Conservation (phyloP, 2,329 filamentous ascomycete genomes). For the Chrysosporium keratinophilum region DNA sequence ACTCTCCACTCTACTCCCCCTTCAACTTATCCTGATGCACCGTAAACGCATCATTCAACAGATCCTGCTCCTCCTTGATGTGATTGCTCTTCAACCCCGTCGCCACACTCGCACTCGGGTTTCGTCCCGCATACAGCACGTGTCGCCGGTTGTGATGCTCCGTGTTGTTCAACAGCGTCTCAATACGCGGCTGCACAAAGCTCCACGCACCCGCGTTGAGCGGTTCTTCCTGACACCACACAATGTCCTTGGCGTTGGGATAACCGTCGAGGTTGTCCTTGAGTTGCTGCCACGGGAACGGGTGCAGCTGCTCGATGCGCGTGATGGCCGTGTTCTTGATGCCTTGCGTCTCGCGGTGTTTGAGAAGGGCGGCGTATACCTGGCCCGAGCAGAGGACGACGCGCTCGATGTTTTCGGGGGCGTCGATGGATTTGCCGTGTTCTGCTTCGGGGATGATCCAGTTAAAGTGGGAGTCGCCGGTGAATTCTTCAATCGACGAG, state of each 20-base stretch:
- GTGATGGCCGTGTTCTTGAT: constrained; percentile 89
- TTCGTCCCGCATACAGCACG: constrained; percentile 92
- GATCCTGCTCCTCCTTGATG: constrained; percentile 81
- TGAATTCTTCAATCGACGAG: constrained; percentile 83
- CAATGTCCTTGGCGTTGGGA: constrained; percentile 93
- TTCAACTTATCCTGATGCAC: constrained; percentile 57
- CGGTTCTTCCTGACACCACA: constrained; percentile 96
- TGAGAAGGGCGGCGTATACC: constrained; percentile 80
- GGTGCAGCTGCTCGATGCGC: constrained; percentile 93
- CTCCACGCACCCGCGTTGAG: constrained; percentile 95
- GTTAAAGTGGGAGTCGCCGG: constrained; percentile 81
- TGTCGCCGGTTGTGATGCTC: constrained; percentile 84
- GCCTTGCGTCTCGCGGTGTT: constrained; percentile 77
- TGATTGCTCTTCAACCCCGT: constrained; percentile 84
- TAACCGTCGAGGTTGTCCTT: constrained; percentile 95
- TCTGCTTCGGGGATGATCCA: constrained; percentile 92
- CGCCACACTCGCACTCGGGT: constrained; percentile 86
- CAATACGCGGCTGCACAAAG: constrained; percentile 92
- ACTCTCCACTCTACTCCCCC: constrained; percentile 43
- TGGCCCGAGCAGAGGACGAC: constrained; percentile 92
- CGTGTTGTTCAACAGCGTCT: constrained; percentile 90
- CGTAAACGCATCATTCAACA: constrained; percentile 56
- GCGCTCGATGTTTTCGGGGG: constrained; percentile 79
- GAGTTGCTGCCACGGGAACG: constrained; percentile 96
- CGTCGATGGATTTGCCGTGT: constrained; percentile 66